Base-by-base conservation (phyloP, 441 rosid species). In the Corymbia citriodora region DNA sequence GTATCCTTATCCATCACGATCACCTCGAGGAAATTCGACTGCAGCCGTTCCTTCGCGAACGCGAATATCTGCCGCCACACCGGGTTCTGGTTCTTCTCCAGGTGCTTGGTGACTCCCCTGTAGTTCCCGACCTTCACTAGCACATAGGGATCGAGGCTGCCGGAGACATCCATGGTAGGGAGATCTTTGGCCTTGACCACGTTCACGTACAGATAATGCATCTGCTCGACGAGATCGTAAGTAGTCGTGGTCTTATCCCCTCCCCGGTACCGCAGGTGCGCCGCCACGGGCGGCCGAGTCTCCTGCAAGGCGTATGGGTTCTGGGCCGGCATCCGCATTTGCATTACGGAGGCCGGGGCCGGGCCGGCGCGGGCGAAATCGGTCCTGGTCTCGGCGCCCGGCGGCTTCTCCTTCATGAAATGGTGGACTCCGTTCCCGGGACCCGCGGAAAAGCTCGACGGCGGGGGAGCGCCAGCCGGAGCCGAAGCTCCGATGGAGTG, bases 241-340 rank as follows among this genome's bases (percentile, higher is more conserved):
- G 89, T 88, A 8, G 50, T 63, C 3, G 57, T 49, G 57, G 61
- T 88, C 89, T 88, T 88, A 53, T 88, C 89, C 59, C 89, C 89
- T 63, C 82, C 89, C 83, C 89, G 79, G 85, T 88, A 88, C 19
- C 89, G 50, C 81, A 88, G 15, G 59, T 68, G 89, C 10, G 89
- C 89, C 31, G 89, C 89, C 45, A 88, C 82, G 12, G 89, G 85
- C 89, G 89, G 89, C n/a, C 89, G 68, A 14, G 89, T 88, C 89
- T 88, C 89, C 86, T 45, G 81, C 89, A 88, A 53, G 31, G 48
- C 55, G 25, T 68, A 88, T 88, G 89, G 89, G 85, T 68, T 88
- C 89, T 52, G 89, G 53, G 36, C 53, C 13, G 89, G 86, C 81
- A 70, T 33, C 86, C 83, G 89, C 89, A 88, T 68, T 21, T 88